Conservation (phyloP, 345 rosid genomes). For the Corymbia maculata region DNA sequence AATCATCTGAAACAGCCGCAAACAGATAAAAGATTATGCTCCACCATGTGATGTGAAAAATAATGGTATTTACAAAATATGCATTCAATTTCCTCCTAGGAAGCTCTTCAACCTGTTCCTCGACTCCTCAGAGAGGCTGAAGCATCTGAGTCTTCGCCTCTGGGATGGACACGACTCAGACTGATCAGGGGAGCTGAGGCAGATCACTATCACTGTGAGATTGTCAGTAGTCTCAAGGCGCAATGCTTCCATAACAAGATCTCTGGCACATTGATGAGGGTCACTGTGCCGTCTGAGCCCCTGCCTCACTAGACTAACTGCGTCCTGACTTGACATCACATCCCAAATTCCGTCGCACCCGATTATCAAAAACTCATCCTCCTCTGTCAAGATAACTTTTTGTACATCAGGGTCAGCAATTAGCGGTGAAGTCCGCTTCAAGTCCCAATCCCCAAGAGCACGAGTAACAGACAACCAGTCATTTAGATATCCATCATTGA, state of each 20-base stretch:
- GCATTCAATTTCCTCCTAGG: slow-evolving; percentile 50
- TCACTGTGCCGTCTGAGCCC: slow-evolving; percentile 48
- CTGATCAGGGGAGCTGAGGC: slow-evolving; percentile 19
- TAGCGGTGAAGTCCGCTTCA: slow-evolving; percentile 66
- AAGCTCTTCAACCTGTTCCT: slow-evolving; percentile 37
- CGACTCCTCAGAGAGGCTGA: slow-evolving; percentile 43
- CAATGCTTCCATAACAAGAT: slow-evolving; percentile 48
- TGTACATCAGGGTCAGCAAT: slow-evolving; percentile 76
- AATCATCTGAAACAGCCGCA: slow-evolving; percentile 29
- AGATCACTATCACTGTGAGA: slow-evolving; percentile 39
- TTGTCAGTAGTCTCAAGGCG: slow-evolving; percentile 48
- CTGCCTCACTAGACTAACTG: slow-evolving; percentile 61
- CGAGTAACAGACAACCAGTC: slow-evolving; percentile 59
- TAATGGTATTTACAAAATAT: slow-evolving; percentile 1
- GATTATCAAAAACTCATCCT: slow-evolving; percentile 77
- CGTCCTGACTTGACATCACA: slow-evolving; percentile 63
- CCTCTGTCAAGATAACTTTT: slow-evolving; percentile 45
- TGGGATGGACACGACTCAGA: slow-evolving; percentile 28
- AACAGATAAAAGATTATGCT: background rate
- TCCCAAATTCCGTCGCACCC: slow-evolving; percentile 95
- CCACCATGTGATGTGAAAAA: background rate
- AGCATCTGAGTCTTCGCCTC: slow-evolving; percentile 26
- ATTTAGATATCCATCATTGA: slow-evolving; percentile 45
- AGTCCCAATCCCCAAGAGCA: slow-evolving; percentile 87
- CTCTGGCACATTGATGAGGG: slow-evolving; percentile 48